Base-by-base conservation (phyloP, 306 rosid species). In the Quercus bicolor region DNA sequence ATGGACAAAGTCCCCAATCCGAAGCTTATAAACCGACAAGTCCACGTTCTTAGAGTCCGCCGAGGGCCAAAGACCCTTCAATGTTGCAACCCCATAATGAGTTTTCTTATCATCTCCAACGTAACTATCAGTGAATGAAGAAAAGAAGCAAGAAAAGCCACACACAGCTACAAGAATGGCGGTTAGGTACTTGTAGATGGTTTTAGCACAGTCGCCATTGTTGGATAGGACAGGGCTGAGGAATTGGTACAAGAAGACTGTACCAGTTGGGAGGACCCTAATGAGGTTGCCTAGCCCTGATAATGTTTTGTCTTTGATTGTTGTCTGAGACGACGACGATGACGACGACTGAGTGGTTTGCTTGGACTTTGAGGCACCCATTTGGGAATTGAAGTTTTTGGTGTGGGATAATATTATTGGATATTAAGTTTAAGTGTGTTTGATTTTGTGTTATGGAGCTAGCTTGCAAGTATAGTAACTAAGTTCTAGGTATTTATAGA, bases 41-140 rank as follows among this genome's bases (percentile, higher is more conserved):
- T 94, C 80, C 14, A 78, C 70, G 4, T 69, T 7, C 3, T 68
- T 78, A 0, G 93, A 85, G 0, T 59, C 81, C 53, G 91, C 69
- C 0, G 93, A 76, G 0, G 98, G 98, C 97, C 97, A 95, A 8
- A 95, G 33, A 0, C 98, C 97, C 13, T 56, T 82, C 0, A 12
- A 1, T 2, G 97, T 95, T 4, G 75, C 97, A 40, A 95, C 2
- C 48, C 84, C 93, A 21, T 87, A 92, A 76, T 89, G 95, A 4
- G 68, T 81, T 24, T 73, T 10, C 10, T 90, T 95, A 65, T 87
- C 97, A 53, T 74, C 48, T 70, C 87, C 91, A 1, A 84, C 79
- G 89, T 91, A 92, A 66, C 98, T 91, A 69, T 95, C 98, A 1
- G 96, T 91, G 85, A 95, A 95, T 79, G 90, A 82, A 37, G 97